These are phyloP conservation scores for Linderina pennispora DNA, from an alignment of 192 early-diverging fungal genomes.

Conservation along the genomic window DNA sequence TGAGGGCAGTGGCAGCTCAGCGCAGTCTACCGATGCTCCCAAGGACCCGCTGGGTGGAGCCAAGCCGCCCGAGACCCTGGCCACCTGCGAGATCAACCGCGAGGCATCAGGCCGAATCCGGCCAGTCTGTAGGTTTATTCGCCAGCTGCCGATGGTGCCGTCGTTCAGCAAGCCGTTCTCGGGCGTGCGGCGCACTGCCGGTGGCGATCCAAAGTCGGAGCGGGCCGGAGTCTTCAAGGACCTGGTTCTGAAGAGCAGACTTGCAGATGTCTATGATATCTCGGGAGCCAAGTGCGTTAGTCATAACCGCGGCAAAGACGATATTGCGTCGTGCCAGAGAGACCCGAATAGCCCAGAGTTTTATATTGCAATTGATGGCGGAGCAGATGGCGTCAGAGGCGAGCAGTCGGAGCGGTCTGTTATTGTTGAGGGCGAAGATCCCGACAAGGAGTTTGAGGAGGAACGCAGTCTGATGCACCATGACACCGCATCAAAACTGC, in stretches of 20 bases:
- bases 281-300: slow-evolving; percentile 28
- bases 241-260: slow-evolving; percentile 19
- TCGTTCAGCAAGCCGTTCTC: slow-evolving; percentile 34
- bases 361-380: slow-evolving; percentile 26
- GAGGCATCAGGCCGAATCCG: slow-evolving; percentile 23
- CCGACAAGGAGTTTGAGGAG: slow-evolving; percentile 4
- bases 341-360: slow-evolving; percentile 43
- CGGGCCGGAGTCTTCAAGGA: slow-evolving; percentile 35
- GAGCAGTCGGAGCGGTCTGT: slow-evolving; percentile 1
- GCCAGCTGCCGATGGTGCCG: slow-evolving; percentile 36
- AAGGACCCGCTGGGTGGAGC: slow-evolving; percentile 20
- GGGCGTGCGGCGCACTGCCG: slow-evolving; percentile 23
- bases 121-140: slow-evolving; percentile 37
- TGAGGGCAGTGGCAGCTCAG: background rate
- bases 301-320: slow-evolving; percentile 15
- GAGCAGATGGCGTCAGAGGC: slow-evolving; percentile 1
- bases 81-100: slow-evolving; percentile 38
- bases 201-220: slow-evolving; percentile 25
- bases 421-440: background rate
- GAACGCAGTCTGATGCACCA: slow-evolving; percentile 17
- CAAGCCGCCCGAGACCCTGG: slow-evolving; percentile 34
- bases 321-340: slow-evolving; percentile 35
- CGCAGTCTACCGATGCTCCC: background rate
- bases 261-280: slow-evolving; percentile 28
- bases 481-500: slow-evolving; percentile 19